These are phyloP conservation scores for Prunus padus DNA, from an alignment of 306 rosid species.

Conservation along the genomic window DNA sequence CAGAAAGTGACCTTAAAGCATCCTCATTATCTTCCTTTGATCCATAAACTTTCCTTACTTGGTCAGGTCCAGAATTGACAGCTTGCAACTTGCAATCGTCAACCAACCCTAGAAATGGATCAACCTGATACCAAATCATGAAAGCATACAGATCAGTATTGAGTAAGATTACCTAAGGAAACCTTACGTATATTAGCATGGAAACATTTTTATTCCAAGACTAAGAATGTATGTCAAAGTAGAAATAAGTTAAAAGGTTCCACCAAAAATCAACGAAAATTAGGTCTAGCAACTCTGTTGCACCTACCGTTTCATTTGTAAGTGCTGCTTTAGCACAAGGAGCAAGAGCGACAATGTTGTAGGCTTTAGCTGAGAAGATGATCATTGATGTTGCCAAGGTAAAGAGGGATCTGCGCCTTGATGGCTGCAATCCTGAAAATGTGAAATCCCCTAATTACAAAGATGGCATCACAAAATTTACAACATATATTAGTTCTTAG, in stretches of 20 bases:
- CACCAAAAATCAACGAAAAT: not conserved
- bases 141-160: not conserved
- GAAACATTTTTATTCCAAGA: not conserved
- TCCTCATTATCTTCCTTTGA: conserved; percentile 74
- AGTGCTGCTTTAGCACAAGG: conserved; percentile 58
- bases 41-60: conserved; percentile 47
- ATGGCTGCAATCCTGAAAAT: conserved; percentile 65
- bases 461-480: conserved; percentile 1
- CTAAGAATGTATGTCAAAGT: not conserved
- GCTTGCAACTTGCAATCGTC: conserved; percentile 64
- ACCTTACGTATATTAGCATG: not conserved
- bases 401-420: conserved; percentile 74
- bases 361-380: conserved; percentile 67
- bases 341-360: conserved; percentile 53
- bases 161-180: not conserved
- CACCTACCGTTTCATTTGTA: conserved; percentile 51
- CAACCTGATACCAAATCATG: conserved; percentile 46
- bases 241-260: not conserved
- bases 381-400: conserved; percentile 78
- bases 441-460: conserved; percentile 23
- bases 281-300: not conserved
- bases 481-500: too few species aligned
- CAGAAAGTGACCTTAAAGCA: conserved; percentile 50
- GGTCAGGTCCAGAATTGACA: conserved; percentile 29
- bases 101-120: conserved; percentile 68